Conservation (phyloP, 306 rosid species). For the Lagenaria siceraria region DNA sequence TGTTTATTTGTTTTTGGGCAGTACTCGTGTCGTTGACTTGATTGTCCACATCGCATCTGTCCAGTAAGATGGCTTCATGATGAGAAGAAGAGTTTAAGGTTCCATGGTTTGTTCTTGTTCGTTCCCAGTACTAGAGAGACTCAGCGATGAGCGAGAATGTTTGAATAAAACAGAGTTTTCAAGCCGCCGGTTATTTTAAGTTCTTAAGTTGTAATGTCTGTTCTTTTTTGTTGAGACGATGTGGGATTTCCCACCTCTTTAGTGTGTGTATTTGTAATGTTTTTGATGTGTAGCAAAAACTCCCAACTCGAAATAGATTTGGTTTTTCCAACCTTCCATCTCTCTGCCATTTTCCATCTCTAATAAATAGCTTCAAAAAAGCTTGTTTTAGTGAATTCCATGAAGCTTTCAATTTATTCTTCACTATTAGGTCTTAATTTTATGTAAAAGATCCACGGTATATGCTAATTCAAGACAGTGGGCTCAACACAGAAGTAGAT, state of each 20-base stretch:
- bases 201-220: not conserved
- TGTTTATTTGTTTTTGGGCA: conserved; percentile 17
- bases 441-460: too few species aligned
- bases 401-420: too few species aligned
- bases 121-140: not conserved
- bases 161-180: conserved; percentile 4
- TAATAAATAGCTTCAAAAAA: not conserved
- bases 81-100: not conserved
- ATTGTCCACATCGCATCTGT: conserved; percentile 24
- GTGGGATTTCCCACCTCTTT: not conserved
- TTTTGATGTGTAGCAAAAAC: not conserved
- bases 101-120: not conserved
- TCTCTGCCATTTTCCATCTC: not conserved
- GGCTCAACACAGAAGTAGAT: not conserved
- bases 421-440: too few species aligned
- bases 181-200: not conserved
- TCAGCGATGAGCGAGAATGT: not conserved
- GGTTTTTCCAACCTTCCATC: not conserved
- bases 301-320: not conserved
- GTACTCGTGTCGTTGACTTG: conserved; percentile 62
- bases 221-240: not conserved
- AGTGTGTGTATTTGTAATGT: not conserved
- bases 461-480: not conserved
- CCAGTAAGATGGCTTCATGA: not conserved
- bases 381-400: not conserved